Base-by-base conservation (phyloP, 192 early-diverging fungal species). In the Mortierella antarctica region DNA sequence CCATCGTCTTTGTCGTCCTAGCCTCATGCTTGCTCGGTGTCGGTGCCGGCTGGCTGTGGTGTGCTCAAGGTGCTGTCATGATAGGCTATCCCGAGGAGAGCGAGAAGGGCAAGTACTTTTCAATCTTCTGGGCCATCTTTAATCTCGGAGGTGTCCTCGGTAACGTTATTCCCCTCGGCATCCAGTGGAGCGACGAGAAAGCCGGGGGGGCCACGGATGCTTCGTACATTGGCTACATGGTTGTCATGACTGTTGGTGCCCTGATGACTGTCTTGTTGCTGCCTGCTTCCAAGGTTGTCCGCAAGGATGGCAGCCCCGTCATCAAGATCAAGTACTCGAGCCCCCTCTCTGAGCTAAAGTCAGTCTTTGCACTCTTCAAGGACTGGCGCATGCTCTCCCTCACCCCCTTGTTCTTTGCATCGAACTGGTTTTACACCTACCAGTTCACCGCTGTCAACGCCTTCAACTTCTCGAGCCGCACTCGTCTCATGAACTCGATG, bases 111-210 rank as follows among this genome's bases (percentile, higher is more conserved):
- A 88, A 83, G 69, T 94, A 89, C 83, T 94, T 96, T 68, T 89
- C 90, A 39, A 85, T 92, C 46, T 96, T 96, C 89, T 96, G 95
- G 95, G 85, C 90, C 58, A 91, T 95, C 69, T 96, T 95, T 87
- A 86, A 85, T 72, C 72, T 88, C 59, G 95, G 95, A 64, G 95
- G 90, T 59, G 88, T 93, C 66, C 62, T 96, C 39, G 95, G 95
- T 67, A 88, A 88, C 63, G 82, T 90, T 8, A 87, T 95, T 67
- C 88, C 87, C 46, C 88, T 95, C 56, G 91, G 83, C 59, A 85
- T 91, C 47, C 89, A 93, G 83, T 95, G 86, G 89, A 84, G 93
- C 64, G 67, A 70, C 50, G 40, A 63, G 0, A 71, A 69, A 10
- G 83, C 75, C 17, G 65, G 71, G 9, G 77, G 86, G 62, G 88